phyloP scores from a whole-genome alignment of 257 asterid species.

The Anisodus tanguticus region DNA sequence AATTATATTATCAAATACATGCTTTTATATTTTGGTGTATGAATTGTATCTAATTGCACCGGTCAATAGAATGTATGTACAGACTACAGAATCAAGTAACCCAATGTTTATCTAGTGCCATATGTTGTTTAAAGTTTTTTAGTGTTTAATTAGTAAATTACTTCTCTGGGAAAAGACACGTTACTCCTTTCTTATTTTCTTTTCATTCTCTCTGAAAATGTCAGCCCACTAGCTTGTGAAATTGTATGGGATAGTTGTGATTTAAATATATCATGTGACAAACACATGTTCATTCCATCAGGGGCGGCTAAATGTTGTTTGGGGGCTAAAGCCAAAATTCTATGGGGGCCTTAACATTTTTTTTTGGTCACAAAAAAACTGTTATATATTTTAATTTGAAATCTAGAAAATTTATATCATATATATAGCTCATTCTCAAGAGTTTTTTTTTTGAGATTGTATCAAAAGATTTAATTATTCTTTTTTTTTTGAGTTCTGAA shows the following conservation, averaged over 20 bases:
- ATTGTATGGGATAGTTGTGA: not conserved
- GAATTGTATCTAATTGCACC: slow-evolving; percentile 16
- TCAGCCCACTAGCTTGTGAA: not conserved
- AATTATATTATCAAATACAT: not conserved
- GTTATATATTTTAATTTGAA: too few species aligned
- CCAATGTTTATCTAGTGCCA: not conserved
- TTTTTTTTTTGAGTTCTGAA: too few species aligned
- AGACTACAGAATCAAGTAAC: slow-evolving; percentile 12
- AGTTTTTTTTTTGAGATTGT: too few species aligned
- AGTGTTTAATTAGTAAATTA: not conserved
- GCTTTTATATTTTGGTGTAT: not conserved
- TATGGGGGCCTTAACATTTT: too few species aligned
- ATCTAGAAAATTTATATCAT: too few species aligned
- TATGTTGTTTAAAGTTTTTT: not conserved
- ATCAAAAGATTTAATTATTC: too few species aligned
- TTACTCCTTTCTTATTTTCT: too few species aligned
- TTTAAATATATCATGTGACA: not conserved
- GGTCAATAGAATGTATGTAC: not conserved
- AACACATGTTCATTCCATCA: not conserved
- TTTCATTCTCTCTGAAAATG: not conserved
- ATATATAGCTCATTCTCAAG: too few species aligned
- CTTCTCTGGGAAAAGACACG: not conserved
- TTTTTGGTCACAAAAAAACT: too few species aligned
- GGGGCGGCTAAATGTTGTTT: too few species aligned
- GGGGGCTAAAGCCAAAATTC: too few species aligned